A percentile compares a stretch with the other conserved stretches of the same genome.
These are phyloP conservation scores for Apophysomyces trapeziformis DNA, from an alignment of 371 early-diverging fungal species.

Conservation along the genomic window DNA sequence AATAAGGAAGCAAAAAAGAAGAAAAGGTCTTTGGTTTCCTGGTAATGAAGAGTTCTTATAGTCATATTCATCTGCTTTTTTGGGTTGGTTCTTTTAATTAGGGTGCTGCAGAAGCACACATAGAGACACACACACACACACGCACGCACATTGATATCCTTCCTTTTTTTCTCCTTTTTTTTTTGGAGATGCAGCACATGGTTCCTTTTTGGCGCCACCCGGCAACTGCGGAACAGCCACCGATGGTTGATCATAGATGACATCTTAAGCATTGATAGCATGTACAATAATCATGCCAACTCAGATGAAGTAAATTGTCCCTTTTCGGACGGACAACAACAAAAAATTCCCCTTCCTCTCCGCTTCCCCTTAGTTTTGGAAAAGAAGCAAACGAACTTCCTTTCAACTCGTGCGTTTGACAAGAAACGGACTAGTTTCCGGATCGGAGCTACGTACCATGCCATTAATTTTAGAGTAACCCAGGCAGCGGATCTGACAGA, in stretches of 20 bases:
- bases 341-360: background rate
- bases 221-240: slow-evolving; percentile 5
- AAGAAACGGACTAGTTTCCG: background rate
- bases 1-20: background rate
- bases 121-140: background rate
- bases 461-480: background rate
- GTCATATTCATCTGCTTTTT: background rate
- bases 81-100: background rate
- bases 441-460: background rate
- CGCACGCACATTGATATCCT: too few relatives aligned
- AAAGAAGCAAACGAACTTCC: background rate
- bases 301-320: background rate
- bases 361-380: background rate
- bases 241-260: background rate
- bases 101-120: background rate
- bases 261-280: background rate
- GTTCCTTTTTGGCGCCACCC: slow-evolving; percentile 1
- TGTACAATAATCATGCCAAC: background rate
- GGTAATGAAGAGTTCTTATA: background rate
- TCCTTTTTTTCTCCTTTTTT: too few relatives aligned
- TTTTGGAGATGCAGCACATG: slow-evolving; percentile 7
- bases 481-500: background rate
- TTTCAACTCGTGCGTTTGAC: background rate
- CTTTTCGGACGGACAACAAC: background rate
- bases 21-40: background rate